Percentiles rank a stretch among this genome's conserved stretches.
Conservation (phyloP, 768 basidiomycete genomes). For the Asterophora lycoperdoides region DNA sequence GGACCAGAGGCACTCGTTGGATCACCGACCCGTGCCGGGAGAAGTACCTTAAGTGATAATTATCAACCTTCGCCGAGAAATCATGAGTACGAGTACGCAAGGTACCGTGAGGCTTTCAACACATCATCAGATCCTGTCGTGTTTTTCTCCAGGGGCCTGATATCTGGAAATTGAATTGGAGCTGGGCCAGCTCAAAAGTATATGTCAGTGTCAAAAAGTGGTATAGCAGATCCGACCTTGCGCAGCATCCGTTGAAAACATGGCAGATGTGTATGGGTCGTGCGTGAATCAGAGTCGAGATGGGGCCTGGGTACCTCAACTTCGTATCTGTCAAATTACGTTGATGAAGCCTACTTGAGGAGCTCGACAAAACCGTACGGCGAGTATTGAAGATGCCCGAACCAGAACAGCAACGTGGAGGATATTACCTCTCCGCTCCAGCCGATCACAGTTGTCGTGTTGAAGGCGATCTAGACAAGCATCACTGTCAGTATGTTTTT, state of each 20-base stretch:
- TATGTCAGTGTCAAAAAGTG: background rate
- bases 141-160: background rate
- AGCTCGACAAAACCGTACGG: background rate
- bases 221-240: conserved; percentile 8
- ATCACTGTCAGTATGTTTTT: too few relatives aligned
- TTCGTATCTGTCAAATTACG: background rate
- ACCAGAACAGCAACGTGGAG: too few relatives aligned
- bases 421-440: too few relatives aligned
- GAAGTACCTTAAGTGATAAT: background rate
- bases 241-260: background rate
- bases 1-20: background rate
- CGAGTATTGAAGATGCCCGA: too few relatives aligned
- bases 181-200: background rate
- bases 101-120: conserved; percentile 1
- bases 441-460: too few relatives aligned
- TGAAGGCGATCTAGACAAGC: too few relatives aligned
- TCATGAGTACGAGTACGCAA: background rate
- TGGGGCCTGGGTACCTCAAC: background rate
- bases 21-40: background rate
- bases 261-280: background rate
- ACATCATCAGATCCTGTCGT: conserved; percentile 15
- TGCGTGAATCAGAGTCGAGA: background rate
- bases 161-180: background rate
- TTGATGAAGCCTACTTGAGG: background rate
- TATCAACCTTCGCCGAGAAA: background rate